phyloP scores from a whole-genome alignment of 1,139 yeast species.

The Hyphopichia pseudoburtonii region DNA sequence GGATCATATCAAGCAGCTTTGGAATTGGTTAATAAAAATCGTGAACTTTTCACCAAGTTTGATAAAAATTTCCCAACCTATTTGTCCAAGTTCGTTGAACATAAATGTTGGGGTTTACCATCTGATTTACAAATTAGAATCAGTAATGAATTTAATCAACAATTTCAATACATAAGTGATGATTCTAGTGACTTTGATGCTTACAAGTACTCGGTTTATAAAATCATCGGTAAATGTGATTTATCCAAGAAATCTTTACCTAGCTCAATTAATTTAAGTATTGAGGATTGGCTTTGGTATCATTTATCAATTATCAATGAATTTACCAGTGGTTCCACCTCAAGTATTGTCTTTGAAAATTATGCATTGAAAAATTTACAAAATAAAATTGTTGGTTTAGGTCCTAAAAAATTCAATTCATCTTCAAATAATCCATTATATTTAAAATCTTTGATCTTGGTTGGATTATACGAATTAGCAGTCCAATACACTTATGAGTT shows the following conservation, averaged over 20 bases:
- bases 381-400: constrained; percentile 66
- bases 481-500: constrained; percentile 64
- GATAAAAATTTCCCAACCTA: constrained; percentile 85
- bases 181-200: constrained; percentile 70
- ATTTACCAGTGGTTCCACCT: constrained; percentile 28
- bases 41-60: constrained; percentile 68
- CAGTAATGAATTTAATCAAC: constrained; percentile 80
- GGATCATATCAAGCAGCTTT: constrained; percentile 82
- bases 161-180: constrained; percentile 64
- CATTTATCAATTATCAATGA: constrained; percentile 78
- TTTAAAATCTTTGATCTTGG: constrained; percentile 69
- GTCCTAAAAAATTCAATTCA: constrained; percentile 67
- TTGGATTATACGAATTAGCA: constrained; percentile 83
- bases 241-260: constrained; percentile 76
- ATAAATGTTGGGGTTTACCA: constrained; percentile 54
- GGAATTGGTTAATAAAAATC: constrained; percentile 32
- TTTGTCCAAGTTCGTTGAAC: constrained; percentile 67
- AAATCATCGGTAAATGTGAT: constrained; percentile 90
- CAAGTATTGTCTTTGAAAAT: constrained; percentile 63
- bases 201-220: constrained; percentile 85
- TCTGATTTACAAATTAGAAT: constrained; percentile 69
- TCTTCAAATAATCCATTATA: constrained; percentile 71
- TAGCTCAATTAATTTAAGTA: constrained; percentile 64
- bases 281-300: constrained; percentile 98
- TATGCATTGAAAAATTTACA: constrained; percentile 78